These are phyloP conservation scores for Neurospora sp. DNA, from an alignment of 495 filamentous ascomycete species.

Conservation along the genomic window DNA sequence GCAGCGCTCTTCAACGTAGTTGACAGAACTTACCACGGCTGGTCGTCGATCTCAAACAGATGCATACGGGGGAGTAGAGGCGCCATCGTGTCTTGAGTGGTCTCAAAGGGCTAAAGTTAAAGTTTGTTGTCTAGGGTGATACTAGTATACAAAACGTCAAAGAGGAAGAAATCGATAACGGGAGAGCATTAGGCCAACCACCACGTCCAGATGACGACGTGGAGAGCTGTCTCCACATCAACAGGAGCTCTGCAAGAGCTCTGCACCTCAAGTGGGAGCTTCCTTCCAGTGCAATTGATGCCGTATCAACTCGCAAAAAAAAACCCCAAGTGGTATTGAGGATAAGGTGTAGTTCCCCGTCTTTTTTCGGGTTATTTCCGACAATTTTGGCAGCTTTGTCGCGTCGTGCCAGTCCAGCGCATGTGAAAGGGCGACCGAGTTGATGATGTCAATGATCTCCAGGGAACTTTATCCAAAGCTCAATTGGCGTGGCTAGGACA, in stretches of 20 bases:
- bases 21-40: slow-evolving; percentile 34
- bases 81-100: slow-evolving; percentile 26
- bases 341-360: background rate
- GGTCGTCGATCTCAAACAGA: slow-evolving; percentile 47
- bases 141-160: background rate
- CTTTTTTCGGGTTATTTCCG: background rate
- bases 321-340: background rate
- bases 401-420: background rate
- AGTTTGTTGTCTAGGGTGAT: background rate
- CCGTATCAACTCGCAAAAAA: background rate
- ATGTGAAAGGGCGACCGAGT: background rate
- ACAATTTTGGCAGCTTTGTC: background rate
- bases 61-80: slow-evolving; percentile 42
- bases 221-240: background rate
- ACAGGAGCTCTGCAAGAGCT: background rate
- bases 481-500: background rate
- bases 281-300: background rate
- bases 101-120: too few species aligned
- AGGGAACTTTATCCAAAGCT: background rate
- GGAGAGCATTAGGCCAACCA: too few species aligned
- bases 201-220: background rate
- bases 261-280: background rate
- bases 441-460: background rate
- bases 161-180: background rate
- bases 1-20: background rate